A percentile compares a stretch with the other conserved stretches of the same genome.
Evolutionary conservation across 169 alveolate genomes (phyloP).

Genomic region (Amoebophrya sp.): DNA sequence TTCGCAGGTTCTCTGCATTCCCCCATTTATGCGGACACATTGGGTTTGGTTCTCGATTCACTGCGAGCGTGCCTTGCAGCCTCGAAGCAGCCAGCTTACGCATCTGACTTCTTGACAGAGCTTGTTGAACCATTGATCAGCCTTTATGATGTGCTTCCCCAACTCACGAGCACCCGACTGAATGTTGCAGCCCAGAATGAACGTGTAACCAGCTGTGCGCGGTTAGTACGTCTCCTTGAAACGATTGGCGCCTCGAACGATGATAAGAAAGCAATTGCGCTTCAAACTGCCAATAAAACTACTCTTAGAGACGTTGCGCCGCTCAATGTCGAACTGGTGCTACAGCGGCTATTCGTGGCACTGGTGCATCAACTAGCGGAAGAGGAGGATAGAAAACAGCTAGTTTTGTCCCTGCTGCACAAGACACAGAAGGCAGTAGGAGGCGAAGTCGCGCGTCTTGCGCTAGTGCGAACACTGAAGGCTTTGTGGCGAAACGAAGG

Average conservation of each 20-base stretch:
- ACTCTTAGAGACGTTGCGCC: background rate
- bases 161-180: background rate
- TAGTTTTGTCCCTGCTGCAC: background rate
- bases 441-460: background rate
- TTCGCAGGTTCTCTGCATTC: background rate
- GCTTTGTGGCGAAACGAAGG: background rate
- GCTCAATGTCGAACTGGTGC: background rate
- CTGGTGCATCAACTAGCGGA: conserved; percentile 16
- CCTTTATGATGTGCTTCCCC: background rate
- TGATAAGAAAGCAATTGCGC: background rate
- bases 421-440: background rate
- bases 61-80: background rate
- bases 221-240: background rate
- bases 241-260: background rate
- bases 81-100: background rate
- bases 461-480: background rate
- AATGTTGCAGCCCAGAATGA: background rate
- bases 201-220: too few relatives aligned
- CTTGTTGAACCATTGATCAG: background rate
- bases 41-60: background rate
- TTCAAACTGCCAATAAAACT: background rate
- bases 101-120: background rate
- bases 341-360: background rate
- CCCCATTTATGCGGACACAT: background rate
- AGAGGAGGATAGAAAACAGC: background rate